Evolutionary conservation across 2,329 filamentous ascomycete genomes (phyloP).

Genomic region (Stachybotrys chlorohalonatus): DNA sequence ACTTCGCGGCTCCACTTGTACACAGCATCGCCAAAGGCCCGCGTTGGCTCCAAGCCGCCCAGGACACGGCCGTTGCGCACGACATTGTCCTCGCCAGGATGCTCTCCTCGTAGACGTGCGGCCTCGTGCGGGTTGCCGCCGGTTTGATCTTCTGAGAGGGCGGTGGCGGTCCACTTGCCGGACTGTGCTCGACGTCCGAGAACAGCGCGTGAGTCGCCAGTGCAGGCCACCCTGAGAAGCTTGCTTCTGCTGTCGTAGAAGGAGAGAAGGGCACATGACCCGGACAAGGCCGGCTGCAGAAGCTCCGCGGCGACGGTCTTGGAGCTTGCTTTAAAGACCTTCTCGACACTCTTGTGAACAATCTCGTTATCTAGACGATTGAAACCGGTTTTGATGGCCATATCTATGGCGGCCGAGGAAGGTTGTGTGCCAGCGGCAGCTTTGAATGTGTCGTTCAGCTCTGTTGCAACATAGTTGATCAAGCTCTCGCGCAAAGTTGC

Average conservation of each 20-base stretch:
- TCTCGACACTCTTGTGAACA: conserved; percentile 83
- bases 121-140: conserved; percentile 81
- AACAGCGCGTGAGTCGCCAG: conserved; percentile 91
- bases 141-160: conserved; percentile 89
- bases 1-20: conserved; percentile 94
- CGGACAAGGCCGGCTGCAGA: conserved; percentile 84
- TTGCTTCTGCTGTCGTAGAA: conserved; percentile 91
- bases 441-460: conserved; percentile 88
- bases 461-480: conserved; percentile 85
- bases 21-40: conserved; percentile 90
- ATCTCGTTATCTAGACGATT: conserved; percentile 86
- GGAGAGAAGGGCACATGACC: conserved; percentile 91
- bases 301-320: conserved; percentile 88
- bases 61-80: conserved; percentile 84
- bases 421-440: conserved; percentile 56
- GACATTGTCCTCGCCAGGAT: conserved; percentile 83
- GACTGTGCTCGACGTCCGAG: conserved; percentile 68
- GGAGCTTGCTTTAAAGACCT: conserved; percentile 79
- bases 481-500: conserved; percentile 88
- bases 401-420: conserved; percentile 70
- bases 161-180: conserved; percentile 88
- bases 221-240: conserved; percentile 86
- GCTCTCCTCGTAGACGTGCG: conserved; percentile 71
- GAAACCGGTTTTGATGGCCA: conserved; percentile 89
- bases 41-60: conserved; percentile 82